phyloP scores from a whole-genome alignment of 306 rosid genomes.

The Medicago arabica region DNA sequence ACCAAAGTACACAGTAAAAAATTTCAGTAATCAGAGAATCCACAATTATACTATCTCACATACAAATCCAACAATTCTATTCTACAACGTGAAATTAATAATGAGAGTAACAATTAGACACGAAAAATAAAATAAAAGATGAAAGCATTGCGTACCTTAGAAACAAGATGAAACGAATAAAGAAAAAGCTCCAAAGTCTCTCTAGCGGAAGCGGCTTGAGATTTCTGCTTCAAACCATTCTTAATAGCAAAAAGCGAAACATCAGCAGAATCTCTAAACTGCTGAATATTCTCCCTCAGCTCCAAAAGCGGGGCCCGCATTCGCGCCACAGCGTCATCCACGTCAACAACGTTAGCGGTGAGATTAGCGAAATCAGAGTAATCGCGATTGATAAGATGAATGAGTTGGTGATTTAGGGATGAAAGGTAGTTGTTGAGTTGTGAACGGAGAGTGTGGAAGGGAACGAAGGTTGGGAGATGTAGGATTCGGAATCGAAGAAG shows the following conservation, averaged over 20 bases:
- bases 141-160: slow-evolving; percentile 62
- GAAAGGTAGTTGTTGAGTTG: slow-evolving; percentile 80
- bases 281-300: slow-evolving; percentile 92
- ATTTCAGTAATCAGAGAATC: too few relatives aligned
- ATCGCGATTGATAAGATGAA: slow-evolving; percentile 97
- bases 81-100: not conserved
- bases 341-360: slow-evolving; percentile 94
- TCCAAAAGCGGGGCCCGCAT: slow-evolving; percentile 95
- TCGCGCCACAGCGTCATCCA: slow-evolving; percentile 83
- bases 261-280: slow-evolving; percentile 73
- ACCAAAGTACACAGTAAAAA: too few relatives aligned
- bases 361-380: slow-evolving; percentile 93
- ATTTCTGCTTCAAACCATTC: slow-evolving; percentile 82
- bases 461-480: slow-evolving; percentile 91
- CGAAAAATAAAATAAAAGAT: not conserved
- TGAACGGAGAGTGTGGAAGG: slow-evolving; percentile 92
- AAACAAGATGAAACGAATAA: slow-evolving; percentile 90
- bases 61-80: slow-evolving; percentile 15
- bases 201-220: slow-evolving; percentile 82
- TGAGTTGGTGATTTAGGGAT: slow-evolving; percentile 87
- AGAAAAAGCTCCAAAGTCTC: slow-evolving; percentile 91
- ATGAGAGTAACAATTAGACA: not conserved
- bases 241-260: slow-evolving; percentile 74
- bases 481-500: slow-evolving; percentile 89
- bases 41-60: not conserved